Evolutionary conservation across 2,329 filamentous ascomycete species (phyloP).

Genomic region (Cladosporium sp.): DNA sequence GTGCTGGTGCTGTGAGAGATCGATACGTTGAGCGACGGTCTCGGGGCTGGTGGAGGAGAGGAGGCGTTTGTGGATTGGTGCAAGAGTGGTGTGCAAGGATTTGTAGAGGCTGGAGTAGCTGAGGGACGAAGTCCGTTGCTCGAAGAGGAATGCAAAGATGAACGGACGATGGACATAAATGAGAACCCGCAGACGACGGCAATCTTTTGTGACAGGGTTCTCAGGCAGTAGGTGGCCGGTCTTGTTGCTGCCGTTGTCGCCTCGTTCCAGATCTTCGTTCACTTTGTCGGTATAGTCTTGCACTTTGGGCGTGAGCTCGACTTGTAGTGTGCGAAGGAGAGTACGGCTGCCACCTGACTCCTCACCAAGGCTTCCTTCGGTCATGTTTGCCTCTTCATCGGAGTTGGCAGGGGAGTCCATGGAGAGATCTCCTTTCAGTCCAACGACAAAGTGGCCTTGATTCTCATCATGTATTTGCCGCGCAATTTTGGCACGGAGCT

Average conservation of each 20-base stretch:
- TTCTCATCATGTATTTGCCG: constrained; percentile 45
- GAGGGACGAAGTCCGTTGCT: constrained; percentile 58
- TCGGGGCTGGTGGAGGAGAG: constrained; percentile 44
- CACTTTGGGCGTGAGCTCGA: constrained; percentile 52
- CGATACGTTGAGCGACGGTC: constrained; percentile 45
- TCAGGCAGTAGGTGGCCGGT: constrained; percentile 6
- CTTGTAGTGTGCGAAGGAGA: constrained; percentile 64
- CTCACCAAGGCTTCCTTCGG: constrained; percentile 24
- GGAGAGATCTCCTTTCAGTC: constrained; percentile 62
- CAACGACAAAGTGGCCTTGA: constrained; percentile 64
- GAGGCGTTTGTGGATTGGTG: constrained; percentile 48
- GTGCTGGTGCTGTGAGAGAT: constrained; percentile 28
- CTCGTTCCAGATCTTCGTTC: constrained; percentile 13
- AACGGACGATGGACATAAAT: constrained; percentile 74
- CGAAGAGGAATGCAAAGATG: constrained; percentile 74
- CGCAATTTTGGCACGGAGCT: constrained; percentile 64
- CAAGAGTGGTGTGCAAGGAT: constrained; percentile 54
- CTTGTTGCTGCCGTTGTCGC: neutral
- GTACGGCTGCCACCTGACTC: constrained; percentile 50
- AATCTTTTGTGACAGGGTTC: constrained; percentile 12
- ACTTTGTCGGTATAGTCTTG: constrained; percentile 22
- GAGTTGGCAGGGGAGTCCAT: constrained; percentile 47
- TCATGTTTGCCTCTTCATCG: constrained; percentile 34
- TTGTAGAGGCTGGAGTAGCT: constrained; percentile 47
- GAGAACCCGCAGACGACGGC: constrained; percentile 60